Evolutionary conservation across 1,284 basidiomycete genomes (phyloP).

Genomic region (Tilletia setariae): DNA sequence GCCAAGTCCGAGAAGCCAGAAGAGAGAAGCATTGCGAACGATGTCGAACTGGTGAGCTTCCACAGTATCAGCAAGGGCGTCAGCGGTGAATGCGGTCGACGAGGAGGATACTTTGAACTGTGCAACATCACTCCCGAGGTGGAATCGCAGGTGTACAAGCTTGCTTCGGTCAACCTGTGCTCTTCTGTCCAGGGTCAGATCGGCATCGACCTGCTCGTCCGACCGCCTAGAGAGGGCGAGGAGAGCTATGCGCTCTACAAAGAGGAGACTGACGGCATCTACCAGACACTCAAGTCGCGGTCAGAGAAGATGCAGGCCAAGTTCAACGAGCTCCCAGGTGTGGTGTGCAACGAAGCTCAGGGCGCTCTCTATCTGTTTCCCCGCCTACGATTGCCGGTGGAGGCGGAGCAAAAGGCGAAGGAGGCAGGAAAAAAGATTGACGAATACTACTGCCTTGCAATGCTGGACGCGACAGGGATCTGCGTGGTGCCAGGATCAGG

Average conservation of each 20-base stretch:
- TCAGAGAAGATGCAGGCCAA: conserved; percentile 40
- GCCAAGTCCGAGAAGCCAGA: conserved; percentile 24
- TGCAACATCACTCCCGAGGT: conserved; percentile 49
- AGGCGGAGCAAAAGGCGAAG: conserved; percentile 41
- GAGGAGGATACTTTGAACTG: conserved; percentile 52
- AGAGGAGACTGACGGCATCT: conserved; percentile 39
- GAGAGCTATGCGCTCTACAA: conserved; percentile 43
- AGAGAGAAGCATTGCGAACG: conserved; percentile 36
- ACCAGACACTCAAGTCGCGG: conserved; percentile 37
- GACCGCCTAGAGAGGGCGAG: conserved; percentile 39
- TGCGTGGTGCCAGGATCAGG: conserved; percentile 52
- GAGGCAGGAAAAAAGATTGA: conserved; percentile 44
- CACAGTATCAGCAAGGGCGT: conserved; percentile 52
- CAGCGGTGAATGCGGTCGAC: conserved; percentile 49
- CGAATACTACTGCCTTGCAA: conserved; percentile 47
- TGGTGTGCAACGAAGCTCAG: conserved; percentile 57
- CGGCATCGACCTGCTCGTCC: conserved; percentile 51
- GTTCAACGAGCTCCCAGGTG: conserved; percentile 39
- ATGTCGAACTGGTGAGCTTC: conserved; percentile 51
- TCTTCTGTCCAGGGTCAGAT: conserved; percentile 51
- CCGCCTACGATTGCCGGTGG: conserved; percentile 63
- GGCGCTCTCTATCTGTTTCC: conserved; percentile 89
- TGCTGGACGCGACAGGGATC: conserved; percentile 51
- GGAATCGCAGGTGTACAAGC: conserved; percentile 49
- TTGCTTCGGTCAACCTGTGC: conserved; percentile 48